phyloP scores from a whole-genome alignment of 1,139 yeast species.

The Debaryomycetaceae sp. region DNA sequence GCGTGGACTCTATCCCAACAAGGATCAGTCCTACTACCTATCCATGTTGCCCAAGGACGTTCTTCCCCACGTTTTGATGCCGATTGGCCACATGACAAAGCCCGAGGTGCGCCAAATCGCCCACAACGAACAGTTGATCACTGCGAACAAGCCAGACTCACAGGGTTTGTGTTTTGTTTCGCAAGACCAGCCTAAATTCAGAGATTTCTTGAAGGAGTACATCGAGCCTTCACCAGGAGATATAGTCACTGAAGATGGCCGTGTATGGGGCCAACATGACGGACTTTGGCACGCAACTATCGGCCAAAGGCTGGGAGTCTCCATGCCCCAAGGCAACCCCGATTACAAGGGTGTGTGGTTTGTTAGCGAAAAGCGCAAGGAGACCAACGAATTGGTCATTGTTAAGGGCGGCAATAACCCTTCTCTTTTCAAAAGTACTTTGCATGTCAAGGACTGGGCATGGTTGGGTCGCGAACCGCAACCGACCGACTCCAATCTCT shows the following conservation, averaged over 20 bases:
- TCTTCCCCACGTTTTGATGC: constrained; percentile 57
- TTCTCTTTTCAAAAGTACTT: constrained; percentile 43
- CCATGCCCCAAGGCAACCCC: constrained; percentile 87
- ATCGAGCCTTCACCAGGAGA: constrained; percentile 71
- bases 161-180: constrained; percentile 94
- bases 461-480: constrained; percentile 37
- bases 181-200: constrained; percentile 65
- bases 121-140: constrained; percentile 43
- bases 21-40: constrained; percentile 90
- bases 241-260: constrained; percentile 68
- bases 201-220: constrained; percentile 72
- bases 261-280: constrained; percentile 71
- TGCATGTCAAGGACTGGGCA: constrained; percentile 44
- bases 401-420: constrained; percentile 70
- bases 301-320: constrained; percentile 77
- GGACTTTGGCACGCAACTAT: constrained; percentile 95
- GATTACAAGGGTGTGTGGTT: constrained; percentile 78
- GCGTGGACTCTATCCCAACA: constrained; percentile 54
- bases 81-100: constrained; percentile 74
- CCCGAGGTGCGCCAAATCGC: constrained; percentile 74
- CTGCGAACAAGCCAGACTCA: constrained; percentile 82
- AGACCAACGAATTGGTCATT: constrained; percentile 69
- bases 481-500: constrained; percentile 19
- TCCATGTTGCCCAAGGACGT: constrained; percentile 56
- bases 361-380: constrained; percentile 64